Conservation (phyloP, 2,329 filamentous ascomycete species). For the Aspergillus hortae region DNA sequence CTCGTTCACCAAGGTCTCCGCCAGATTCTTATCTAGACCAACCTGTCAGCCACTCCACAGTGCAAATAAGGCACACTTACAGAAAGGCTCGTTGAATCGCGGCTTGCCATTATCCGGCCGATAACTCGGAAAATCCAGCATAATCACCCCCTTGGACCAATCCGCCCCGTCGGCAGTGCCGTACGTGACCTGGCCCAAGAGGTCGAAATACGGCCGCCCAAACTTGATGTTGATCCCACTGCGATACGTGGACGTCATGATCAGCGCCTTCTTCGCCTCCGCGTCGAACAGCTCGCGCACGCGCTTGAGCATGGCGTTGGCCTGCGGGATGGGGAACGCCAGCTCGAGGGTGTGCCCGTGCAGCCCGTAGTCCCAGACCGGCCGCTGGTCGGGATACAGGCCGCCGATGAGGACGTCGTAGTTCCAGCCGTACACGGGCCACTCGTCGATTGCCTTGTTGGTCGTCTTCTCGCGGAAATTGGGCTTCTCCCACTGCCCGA, state of each 20-base stretch:
- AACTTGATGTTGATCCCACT: slow-evolving; percentile 15
- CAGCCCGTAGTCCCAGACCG: slow-evolving; percentile 10
- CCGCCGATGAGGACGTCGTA: slow-evolving; percentile 12
- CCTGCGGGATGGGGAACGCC: slow-evolving; percentile 8
- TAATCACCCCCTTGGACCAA: slow-evolving; percentile 11
- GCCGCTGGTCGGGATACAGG: slow-evolving; percentile 9
- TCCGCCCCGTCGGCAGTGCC: slow-evolving; percentile 11
- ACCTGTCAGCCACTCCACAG: slow-evolving; percentile 1
- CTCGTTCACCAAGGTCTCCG: slow-evolving; percentile 4
- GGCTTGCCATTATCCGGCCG: slow-evolving; percentile 5
- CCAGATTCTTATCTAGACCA: slow-evolving; percentile 1
- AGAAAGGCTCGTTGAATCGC: slow-evolving; percentile 11
- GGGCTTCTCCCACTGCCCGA: slow-evolving; percentile 8
- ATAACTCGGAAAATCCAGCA: slow-evolving; percentile 12
- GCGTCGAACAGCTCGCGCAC: slow-evolving; percentile 9
- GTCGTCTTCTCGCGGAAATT: slow-evolving; percentile 13
- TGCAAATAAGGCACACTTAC: not conserved
- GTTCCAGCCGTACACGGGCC: slow-evolving; percentile 14
- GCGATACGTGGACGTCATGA: slow-evolving; percentile 13
- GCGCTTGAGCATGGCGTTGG: slow-evolving; percentile 7
- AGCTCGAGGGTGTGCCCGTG: slow-evolving; percentile 9
- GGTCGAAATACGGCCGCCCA: slow-evolving; percentile 10
- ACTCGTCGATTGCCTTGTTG: slow-evolving; percentile 6
- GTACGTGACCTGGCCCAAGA: slow-evolving; percentile 11
- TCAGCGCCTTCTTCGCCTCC: slow-evolving; percentile 5